phyloP scores from a whole-genome alignment of 306 rosid genomes.

The Acacia acuminata region DNA sequence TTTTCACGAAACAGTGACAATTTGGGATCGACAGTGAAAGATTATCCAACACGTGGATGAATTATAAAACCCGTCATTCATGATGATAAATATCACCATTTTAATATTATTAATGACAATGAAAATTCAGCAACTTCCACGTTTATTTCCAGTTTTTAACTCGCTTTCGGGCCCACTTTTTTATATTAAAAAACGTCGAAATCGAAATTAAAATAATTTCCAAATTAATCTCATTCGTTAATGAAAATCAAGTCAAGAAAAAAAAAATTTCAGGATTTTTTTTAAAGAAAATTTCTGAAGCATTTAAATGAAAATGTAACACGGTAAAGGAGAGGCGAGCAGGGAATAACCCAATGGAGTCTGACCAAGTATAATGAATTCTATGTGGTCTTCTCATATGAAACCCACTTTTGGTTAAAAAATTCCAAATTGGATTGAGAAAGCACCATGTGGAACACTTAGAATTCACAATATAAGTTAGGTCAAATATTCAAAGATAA shows the following conservation, averaged over 20 bases:
- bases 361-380: conserved; percentile 15
- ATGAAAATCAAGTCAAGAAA: too few species aligned
- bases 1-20: conserved; percentile 1
- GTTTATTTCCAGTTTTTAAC: not conserved
- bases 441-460: conserved; percentile 3
- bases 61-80: not conserved
- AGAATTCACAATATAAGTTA: conserved; percentile 6
- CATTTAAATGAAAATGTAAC: not conserved
- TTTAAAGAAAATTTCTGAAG: not conserved
- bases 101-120: not conserved
- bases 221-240: not conserved
- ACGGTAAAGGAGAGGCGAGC: conserved; percentile 18
- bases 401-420: not conserved
- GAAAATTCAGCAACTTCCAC: not conserved
- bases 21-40: conserved; percentile 9
- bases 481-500: conserved; percentile 29
- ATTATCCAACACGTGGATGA: conserved; percentile 38
- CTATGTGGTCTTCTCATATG: not conserved
- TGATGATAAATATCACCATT: conserved; percentile 3
- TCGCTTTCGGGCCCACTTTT: not conserved
- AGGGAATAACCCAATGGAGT: conserved; percentile 26
- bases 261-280: too few species aligned
- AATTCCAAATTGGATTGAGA: not conserved
- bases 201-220: not conserved
- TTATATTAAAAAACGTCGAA: not conserved